These are phyloP conservation scores for Hypoxylon sp. DNA, from an alignment of 2,329 filamentous ascomycete genomes.

Conservation along the genomic window DNA sequence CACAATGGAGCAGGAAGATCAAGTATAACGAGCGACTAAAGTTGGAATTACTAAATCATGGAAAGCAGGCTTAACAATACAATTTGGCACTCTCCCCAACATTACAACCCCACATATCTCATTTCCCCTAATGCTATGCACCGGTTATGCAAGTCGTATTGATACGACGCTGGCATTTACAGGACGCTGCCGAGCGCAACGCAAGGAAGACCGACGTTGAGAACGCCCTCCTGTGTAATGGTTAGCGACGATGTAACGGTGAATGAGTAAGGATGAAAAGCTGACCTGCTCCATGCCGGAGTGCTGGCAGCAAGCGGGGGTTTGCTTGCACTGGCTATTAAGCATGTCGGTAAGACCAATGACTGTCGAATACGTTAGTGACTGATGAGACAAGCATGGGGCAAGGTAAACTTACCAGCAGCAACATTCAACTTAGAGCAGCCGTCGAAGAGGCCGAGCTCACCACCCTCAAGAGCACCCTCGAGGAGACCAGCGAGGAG, in stretches of 20 bases:
- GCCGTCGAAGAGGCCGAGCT: slow-evolving; percentile 51
- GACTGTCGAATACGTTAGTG: slow-evolving; percentile 27
- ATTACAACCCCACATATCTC: slow-evolving; percentile 52
- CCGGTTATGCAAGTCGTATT: slow-evolving; percentile 33
- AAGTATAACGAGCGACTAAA: slow-evolving; percentile 52
- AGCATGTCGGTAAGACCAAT: slow-evolving; percentile 51
- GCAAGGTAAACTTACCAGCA: slow-evolving; percentile 44
- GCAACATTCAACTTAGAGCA: slow-evolving; percentile 53
- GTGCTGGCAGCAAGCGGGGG: slow-evolving; percentile 54
- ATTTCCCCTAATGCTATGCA: slow-evolving; percentile 45
- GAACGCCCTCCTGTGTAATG: slow-evolving; percentile 46
- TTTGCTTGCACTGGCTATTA: slow-evolving; percentile 53
- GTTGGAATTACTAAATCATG: slow-evolving; percentile 50
- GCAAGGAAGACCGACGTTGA: slow-evolving; percentile 54
- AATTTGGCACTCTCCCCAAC: slow-evolving; percentile 47
- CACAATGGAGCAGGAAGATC: neutral
- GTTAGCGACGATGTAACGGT: slow-evolving; percentile 25
- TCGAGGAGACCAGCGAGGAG: slow-evolving; percentile 49
- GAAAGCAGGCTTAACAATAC: slow-evolving; percentile 41
- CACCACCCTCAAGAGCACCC: slow-evolving; percentile 44
- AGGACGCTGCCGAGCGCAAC: slow-evolving; percentile 51
- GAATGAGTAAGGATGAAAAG: neutral
- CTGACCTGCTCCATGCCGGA: slow-evolving; percentile 50
- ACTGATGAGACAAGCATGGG: neutral
- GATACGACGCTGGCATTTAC: slow-evolving; percentile 46